Conservation (phyloP, 192 early-diverging fungal genomes). For the Coemansia sp. region DNA sequence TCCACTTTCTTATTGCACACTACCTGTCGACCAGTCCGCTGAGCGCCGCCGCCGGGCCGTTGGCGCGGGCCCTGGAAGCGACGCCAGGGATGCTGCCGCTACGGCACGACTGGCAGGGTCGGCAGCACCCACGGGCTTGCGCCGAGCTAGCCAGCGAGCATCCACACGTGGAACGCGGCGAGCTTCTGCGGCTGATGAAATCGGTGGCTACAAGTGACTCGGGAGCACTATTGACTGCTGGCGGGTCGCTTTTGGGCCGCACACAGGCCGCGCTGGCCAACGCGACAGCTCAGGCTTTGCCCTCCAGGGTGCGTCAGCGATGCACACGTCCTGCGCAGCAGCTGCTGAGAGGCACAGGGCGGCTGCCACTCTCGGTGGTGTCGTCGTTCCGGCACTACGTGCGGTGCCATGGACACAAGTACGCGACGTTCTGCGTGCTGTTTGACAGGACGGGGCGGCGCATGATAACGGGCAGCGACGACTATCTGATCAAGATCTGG, state of each 20-base stretch:
- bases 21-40: constrained; percentile 64
- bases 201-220: constrained; percentile 21
- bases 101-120: constrained; percentile 72
- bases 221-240: constrained; percentile 28
- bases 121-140: constrained; percentile 52
- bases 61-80: constrained; percentile 33
- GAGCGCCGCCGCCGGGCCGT: constrained; percentile 53
- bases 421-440: constrained; percentile 69
- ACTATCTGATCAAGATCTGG: constrained; percentile 85
- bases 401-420: constrained; percentile 72
- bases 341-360: background rate
- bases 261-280: constrained; percentile 24
- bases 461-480: constrained; percentile 86
- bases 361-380: constrained; percentile 10
- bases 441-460: constrained; percentile 75
- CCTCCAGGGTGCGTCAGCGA: background rate
- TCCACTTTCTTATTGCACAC: constrained; percentile 72
- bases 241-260: constrained; percentile 35
- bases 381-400: constrained; percentile 54
- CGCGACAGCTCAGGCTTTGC: constrained; percentile 9
- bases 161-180: constrained; percentile 16
- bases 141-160: constrained; percentile 59
- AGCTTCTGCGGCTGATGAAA: constrained; percentile 37
- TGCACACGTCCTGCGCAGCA: background rate
- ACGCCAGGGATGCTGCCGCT: constrained; percentile 60